Percentiles rank a stretch among this genome's conserved stretches.
phyloP scores from a whole-genome alignment of 441 rosid species.

The Erodium trifolium region DNA sequence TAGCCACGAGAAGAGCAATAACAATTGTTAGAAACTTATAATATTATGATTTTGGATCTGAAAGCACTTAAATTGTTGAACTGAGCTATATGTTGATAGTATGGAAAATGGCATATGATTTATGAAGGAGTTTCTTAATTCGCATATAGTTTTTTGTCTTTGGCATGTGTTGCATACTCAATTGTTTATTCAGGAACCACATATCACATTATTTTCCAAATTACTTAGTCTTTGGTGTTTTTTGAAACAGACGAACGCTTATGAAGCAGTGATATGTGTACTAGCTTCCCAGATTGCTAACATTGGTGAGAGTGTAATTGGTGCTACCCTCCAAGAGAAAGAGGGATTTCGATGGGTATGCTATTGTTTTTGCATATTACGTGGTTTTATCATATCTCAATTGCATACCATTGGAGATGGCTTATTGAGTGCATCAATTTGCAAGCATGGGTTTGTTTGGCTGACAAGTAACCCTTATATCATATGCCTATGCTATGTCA shows the following conservation, averaged over 20 bases:
- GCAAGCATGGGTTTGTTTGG: background rate
- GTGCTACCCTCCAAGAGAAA: slow-evolving; percentile 76
- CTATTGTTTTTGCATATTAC: slow-evolving; percentile 3
- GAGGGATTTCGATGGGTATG: slow-evolving; percentile 81
- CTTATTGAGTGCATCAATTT: background rate
- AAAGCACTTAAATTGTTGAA: background rate
- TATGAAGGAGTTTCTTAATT: background rate
- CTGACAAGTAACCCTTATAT: too few species aligned
- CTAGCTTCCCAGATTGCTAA: slow-evolving; percentile 90
- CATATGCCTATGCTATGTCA: background rate
- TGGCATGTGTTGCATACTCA: background rate
- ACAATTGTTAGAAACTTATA: background rate
- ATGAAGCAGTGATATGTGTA: slow-evolving; percentile 67
- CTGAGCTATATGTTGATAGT: background rate
- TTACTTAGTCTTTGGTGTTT: slow-evolving; percentile 2
- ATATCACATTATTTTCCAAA: background rate
- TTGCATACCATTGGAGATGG: background rate
- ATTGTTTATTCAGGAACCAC: too few species aligned
- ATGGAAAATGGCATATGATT: background rate
- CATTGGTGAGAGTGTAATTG: slow-evolving; percentile 83
- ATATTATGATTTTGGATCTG: background rate
- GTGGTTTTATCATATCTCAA: slow-evolving; percentile 3
- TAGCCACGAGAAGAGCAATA: background rate
- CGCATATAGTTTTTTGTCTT: background rate
- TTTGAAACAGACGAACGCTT: slow-evolving; percentile 43